Conservation (phyloP, 2,329 filamentous ascomycete species). For the Botrytis fabae region DNA sequence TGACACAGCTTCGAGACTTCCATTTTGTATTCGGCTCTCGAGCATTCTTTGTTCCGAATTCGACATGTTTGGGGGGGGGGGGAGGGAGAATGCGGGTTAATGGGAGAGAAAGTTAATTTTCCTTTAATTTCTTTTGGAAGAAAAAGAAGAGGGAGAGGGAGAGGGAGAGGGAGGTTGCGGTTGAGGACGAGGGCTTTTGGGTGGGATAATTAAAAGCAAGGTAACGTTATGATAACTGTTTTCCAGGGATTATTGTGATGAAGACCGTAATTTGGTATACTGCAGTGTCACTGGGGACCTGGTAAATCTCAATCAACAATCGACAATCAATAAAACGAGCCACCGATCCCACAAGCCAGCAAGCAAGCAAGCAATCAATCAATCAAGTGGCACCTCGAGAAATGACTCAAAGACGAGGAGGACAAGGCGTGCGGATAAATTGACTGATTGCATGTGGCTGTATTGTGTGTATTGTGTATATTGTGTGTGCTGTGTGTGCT, state of each 20-base stretch:
- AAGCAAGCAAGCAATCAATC: too few relatives aligned
- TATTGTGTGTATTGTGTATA: background rate
- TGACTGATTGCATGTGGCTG: background rate
- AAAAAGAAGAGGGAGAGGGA: too few relatives aligned
- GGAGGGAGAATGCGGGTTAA: background rate
- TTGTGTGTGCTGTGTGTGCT: too few relatives aligned
- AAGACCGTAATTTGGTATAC: background rate
- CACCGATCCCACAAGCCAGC: too few relatives aligned
- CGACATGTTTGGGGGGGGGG: conserved; percentile 1
- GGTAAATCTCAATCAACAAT: background rate
- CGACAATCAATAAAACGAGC: background rate
- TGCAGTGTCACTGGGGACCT: background rate
- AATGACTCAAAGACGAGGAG: background rate
- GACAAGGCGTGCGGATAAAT: background rate
- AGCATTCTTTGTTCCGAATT: conserved; percentile 17
- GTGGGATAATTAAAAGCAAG: background rate
- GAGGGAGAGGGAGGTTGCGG: background rate
- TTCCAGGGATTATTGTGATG: conserved; percentile 1
- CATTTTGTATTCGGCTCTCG: conserved; percentile 5
- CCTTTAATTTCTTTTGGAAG: background rate
- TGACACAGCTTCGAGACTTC: conserved; percentile 17
- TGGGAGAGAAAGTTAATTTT: background rate
- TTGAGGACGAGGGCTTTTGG: background rate
- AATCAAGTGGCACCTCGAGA: background rate
- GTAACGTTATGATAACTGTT: conserved; percentile 10